Percentiles rank a stretch among this genome's conserved stretches.
These are phyloP conservation scores for Nannochloropsis salina DNA, from an alignment of 108 stramenopile genomes.

Conservation along the genomic window DNA sequence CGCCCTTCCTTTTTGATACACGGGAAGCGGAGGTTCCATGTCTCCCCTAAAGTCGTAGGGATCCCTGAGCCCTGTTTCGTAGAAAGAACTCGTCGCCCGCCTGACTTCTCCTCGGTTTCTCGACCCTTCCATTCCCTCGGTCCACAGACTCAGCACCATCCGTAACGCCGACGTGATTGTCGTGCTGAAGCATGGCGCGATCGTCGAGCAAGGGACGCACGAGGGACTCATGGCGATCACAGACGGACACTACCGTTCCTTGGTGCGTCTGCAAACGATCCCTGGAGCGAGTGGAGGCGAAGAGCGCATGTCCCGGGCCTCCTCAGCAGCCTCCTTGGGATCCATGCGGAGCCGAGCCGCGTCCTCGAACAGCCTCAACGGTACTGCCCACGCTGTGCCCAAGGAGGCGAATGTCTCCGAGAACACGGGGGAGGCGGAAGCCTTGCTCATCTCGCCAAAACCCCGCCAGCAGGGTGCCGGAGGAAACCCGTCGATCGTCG, in stretches of 20 bases:
- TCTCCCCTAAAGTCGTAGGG: no score
- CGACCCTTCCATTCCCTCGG: slow-evolving; percentile 3
- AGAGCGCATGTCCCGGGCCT: not conserved
- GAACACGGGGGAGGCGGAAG: not conserved
- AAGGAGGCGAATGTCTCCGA: not conserved
- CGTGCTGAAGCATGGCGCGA: slow-evolving; percentile 56
- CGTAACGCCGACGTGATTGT: slow-evolving; percentile 46
- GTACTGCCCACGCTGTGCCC: not conserved
- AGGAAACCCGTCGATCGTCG: not conserved
- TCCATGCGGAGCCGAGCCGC: not conserved
- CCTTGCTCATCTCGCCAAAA: not conserved
- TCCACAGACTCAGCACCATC: slow-evolving; percentile 49
- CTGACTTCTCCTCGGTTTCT: not conserved
- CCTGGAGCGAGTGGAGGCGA: slow-evolving; percentile 14
- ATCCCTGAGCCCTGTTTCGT: no score
- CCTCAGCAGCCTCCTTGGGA: not conserved
- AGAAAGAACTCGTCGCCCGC: not conserved
- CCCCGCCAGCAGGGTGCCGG: not conserved
- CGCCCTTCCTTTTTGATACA: no score
- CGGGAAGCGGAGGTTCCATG: no score
- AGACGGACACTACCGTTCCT: slow-evolving; percentile 59
- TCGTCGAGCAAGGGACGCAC: slow-evolving; percentile 85
- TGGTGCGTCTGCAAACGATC: slow-evolving; percentile 66
- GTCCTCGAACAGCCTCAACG: not conserved
- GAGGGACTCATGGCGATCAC: slow-evolving; percentile 61